Conservation (phyloP, 768 basidiomycete species). For the Boletus patriciae region DNA sequence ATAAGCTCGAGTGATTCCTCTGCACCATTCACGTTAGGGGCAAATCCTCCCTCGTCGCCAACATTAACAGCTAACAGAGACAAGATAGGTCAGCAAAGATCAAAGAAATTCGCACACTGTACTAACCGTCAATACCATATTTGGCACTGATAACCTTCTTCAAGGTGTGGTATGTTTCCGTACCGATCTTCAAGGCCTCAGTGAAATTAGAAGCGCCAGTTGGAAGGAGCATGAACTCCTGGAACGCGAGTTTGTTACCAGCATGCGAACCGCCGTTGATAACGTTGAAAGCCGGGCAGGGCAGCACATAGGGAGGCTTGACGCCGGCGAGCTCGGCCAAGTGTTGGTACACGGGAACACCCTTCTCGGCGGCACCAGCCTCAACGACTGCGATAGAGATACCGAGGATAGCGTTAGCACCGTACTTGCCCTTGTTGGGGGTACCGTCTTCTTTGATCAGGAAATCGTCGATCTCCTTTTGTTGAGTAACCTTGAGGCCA, state of each 20-base stretch:
- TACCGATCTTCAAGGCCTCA: conserved; percentile 98
- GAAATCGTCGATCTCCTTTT: conserved; percentile 96
- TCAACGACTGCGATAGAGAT: conserved; percentile 94
- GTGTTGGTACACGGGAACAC: conserved; percentile 93
- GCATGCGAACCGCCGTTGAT: conserved; percentile 99
- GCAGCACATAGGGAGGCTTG: conserved; percentile 91
- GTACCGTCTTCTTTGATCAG: conserved; percentile 98
- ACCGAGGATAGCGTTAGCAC: conserved; percentile 98
- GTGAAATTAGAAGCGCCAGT: conserved; percentile 90
- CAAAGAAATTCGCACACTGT: not conserved
- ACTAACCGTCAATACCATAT: conserved; percentile 96
- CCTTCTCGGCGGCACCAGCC: conserved; percentile 94
- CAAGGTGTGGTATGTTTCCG: conserved; percentile 96
- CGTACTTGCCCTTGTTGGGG: conserved; percentile 98
- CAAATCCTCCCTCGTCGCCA: conserved; percentile 99
- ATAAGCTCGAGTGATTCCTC: conserved; percentile 97
- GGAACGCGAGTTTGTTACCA: conserved; percentile 99
- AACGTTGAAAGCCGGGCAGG: conserved; percentile 94
- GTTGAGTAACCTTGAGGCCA: conserved; percentile 78
- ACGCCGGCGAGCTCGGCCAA: conserved; percentile 94
- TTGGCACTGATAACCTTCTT: conserved; percentile 99
- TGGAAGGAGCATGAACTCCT: conserved; percentile 99
- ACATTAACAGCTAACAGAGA: conserved; percentile 83
- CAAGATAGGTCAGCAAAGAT: conserved; percentile 2
- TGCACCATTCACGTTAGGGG: conserved; percentile 95